Base-by-base conservation (phyloP, 2,329 filamentous ascomycete genomes). In the Pseudofabraea citricarpa region DNA sequence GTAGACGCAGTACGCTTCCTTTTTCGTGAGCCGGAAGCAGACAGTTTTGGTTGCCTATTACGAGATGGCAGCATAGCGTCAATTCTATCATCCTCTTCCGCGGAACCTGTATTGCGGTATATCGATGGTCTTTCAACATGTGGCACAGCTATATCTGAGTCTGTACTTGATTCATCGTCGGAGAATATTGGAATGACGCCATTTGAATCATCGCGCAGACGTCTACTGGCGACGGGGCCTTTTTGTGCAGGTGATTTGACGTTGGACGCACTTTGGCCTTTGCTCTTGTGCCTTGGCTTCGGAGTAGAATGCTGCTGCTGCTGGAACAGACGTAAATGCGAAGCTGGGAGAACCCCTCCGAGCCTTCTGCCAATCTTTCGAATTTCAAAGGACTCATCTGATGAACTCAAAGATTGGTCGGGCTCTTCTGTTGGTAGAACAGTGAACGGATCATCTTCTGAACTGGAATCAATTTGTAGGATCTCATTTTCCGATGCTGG, bases 261-360 rank as follows among this genome's bases (percentile, higher is more conserved):
- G n/a, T n/a, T n/a, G 19, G 53, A 56, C 18, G 44, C 24, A 44
- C 44, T 51, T 4, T 44, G 29, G 38, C 35, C 45, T 9, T 49
- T 40, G 27, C 45, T 50, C 10, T 38, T 39, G n/a, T n/a, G n/a
- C n/a, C n/a, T n/a, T n/a, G n/a, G n/a, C n/a, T n/a, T n/a, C n/a
- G n/a, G 35, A 62, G 40, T 56, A 48, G 26, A 53, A 55, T 43
- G 61, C 66, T 45, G 51, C 55, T 62, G 57, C 43, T 72, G 65
- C 45, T 76, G 72, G 54, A 83, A 77, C 19, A 85, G 59, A 32
- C 80, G 73, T 43, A 84, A 68, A 75, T 80, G 83, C 5, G 81
- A 85, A n/a, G 81, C 81, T 29, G 81, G 81, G 35, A 84, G 68
- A 6, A 84, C 79, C 18, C 80, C 79, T 41, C 71, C 71, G 37